Evolutionary conservation across 768 basidiomycete species (phyloP), one percentile per base, ranked within the genome.

Genomic region (Calocera viscosa): DNA sequence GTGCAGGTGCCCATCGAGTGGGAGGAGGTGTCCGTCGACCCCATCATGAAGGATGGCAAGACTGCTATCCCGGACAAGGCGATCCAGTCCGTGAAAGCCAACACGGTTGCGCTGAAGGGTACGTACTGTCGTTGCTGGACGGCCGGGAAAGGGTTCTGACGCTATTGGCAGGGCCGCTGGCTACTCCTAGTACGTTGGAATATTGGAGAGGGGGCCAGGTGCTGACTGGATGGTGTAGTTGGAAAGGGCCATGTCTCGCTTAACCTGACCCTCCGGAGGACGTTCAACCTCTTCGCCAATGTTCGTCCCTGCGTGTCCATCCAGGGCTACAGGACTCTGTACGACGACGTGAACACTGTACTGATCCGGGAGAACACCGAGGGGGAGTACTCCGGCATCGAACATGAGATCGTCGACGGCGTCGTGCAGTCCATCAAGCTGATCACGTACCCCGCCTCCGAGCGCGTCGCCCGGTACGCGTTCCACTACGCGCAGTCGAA

Each of bases 371-470:
- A 99, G 81, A 99, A 99, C 78, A 99, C 96, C 10, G 96, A 99
- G 78, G 96, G 96, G 76, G 96, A 99, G 77, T 99, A 99, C 79
- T 97, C 94, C 68, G 96, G 96, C 72, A 98, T 99, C 72, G 96
- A 99, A 78, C 96, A 99, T 77, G 94, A 98, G 85, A 82, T 96
- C 67, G 87, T 98, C 70, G 92, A 96, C 69, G 96, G 96, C 69
- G 96, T 99, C 66, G 96, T 99, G 41, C 96, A 99, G 78, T 96
- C 93, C 49, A 98, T 99, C 82, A 99, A 99, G 78, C 86, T 99
- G 66, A 99, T 99, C 75, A 99, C 96, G 38, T 94, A 94, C 88
- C 90, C 97, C 64, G 96, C 96, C 14, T 98, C 96, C 2, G 94
- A 97, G 77, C 92, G 96, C 65, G 96, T 99, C 67, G 96, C 96